These are phyloP conservation scores for Pseudocercospora ulei DNA, from an alignment of 2,329 filamentous ascomycete species.

Conservation along the genomic window DNA sequence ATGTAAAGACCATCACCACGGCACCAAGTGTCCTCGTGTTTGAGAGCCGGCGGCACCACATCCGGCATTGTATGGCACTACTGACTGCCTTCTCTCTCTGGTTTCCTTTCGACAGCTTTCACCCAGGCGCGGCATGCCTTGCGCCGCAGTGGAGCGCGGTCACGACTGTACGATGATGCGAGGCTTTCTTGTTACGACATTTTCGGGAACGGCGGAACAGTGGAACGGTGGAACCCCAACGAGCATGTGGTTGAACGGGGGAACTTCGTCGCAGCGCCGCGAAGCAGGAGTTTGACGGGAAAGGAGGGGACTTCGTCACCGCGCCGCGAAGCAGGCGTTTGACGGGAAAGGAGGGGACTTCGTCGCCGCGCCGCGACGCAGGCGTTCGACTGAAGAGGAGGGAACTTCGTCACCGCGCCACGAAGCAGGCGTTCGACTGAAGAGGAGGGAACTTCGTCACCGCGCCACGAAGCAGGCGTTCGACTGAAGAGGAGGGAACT, in stretches of 20 bases:
- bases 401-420: no score
- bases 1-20: conserved; percentile 4
- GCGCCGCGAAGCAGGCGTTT: no score
- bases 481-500: no score
- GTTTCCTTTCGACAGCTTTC: conserved; percentile 8
- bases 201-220: conserved; percentile 1
- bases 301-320: no score
- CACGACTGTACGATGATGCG: conserved; percentile 16
- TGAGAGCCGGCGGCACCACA: conserved; percentile 9
- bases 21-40: conserved; percentile 10
- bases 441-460: no score
- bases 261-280: conserved; percentile 6
- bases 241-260: not conserved
- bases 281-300: conserved; percentile 7
- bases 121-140: conserved; percentile 3
- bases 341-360: no score
- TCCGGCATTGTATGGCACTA: conserved; percentile 12
- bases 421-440: no score
- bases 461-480: no score
- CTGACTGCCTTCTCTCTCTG: conserved; percentile 13
- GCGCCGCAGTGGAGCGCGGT: conserved; percentile 15
- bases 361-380: no score
- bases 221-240: conserved; percentile 2
- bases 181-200: conserved; percentile 4
- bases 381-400: no score